A percentile compares a stretch with the other conserved stretches of the same genome.
Conservation (phyloP, 768 basidiomycete species). For the Artomyces pyxidatus region DNA sequence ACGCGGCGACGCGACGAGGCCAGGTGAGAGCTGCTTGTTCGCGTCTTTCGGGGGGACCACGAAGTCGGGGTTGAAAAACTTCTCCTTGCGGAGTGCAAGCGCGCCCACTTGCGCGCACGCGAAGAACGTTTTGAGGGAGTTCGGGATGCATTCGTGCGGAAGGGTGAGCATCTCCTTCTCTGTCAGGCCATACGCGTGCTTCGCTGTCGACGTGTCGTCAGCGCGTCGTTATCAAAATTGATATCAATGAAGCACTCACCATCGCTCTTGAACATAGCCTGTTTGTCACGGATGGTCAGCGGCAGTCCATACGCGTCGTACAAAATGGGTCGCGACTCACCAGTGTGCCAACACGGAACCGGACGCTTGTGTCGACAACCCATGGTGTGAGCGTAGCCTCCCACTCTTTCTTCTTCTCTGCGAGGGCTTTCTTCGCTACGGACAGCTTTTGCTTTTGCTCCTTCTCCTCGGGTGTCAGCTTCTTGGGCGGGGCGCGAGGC, state of each 20-base stretch:
- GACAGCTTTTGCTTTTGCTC: neutral
- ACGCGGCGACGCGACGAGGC: neutral
- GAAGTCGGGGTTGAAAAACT: neutral
- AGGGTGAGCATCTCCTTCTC: neutral
- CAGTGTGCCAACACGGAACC: neutral
- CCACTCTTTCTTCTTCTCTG: neutral
- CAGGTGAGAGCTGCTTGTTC: neutral
- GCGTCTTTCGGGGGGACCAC: neutral
- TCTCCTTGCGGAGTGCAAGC: neutral
- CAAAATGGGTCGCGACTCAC: neutral
- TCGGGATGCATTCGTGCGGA: neutral
- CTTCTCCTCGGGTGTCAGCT: neutral
- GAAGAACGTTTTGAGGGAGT: conserved; percentile 2
- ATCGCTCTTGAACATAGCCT: conserved; percentile 1
- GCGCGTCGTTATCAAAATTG: too few species aligned
- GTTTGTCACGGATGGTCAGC: neutral
- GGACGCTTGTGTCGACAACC: neutral
- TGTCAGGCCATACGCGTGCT: neutral
- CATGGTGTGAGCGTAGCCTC: neutral
- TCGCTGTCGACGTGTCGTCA: neutral
- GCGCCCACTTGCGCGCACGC: neutral
- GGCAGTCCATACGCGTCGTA: neutral
- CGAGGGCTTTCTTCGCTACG: neutral
- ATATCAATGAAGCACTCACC: neutral
- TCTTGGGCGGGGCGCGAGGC: neutral